Percentiles rank a stretch among this genome's conserved stretches.
Conservation (phyloP, 208 protist species). For the Histomonas meleagridis region DNA sequence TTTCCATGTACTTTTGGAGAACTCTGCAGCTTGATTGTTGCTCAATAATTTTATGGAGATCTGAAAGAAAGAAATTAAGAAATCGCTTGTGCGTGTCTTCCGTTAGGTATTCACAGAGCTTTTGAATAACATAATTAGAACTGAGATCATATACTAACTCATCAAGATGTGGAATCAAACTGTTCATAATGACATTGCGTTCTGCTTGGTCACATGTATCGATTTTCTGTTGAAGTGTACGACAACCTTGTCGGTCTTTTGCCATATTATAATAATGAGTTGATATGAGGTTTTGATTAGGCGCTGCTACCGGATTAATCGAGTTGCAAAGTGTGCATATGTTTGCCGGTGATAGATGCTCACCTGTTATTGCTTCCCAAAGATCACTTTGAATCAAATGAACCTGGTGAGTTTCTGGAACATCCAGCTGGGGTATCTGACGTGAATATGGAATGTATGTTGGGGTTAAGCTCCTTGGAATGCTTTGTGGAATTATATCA, state of each 20-base stretch:
- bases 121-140: neutral
- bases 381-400: neutral
- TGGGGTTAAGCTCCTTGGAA: no score
- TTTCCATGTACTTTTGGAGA: no score
- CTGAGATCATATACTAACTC: neutral
- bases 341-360: no score
- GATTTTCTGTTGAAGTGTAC: neutral
- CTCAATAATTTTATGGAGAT: neutral
- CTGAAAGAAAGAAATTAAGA: neutral
- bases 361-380: constrained; percentile 12
- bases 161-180: neutral
- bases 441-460: no score
- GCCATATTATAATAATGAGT: neutral
- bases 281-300: neutral
- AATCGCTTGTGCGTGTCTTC: neutral
- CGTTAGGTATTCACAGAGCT: neutral
- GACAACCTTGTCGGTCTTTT: neutral
- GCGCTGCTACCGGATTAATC: no score
- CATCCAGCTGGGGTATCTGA: no score
- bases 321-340: no score
- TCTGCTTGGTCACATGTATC: neutral
- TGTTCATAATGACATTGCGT: neutral
- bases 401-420: no score
- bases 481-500: no score
- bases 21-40: no score